These are phyloP conservation scores for Spirogloea muscicola DNA, from an alignment of 139 green algal genomes.

Conservation along the genomic window DNA sequence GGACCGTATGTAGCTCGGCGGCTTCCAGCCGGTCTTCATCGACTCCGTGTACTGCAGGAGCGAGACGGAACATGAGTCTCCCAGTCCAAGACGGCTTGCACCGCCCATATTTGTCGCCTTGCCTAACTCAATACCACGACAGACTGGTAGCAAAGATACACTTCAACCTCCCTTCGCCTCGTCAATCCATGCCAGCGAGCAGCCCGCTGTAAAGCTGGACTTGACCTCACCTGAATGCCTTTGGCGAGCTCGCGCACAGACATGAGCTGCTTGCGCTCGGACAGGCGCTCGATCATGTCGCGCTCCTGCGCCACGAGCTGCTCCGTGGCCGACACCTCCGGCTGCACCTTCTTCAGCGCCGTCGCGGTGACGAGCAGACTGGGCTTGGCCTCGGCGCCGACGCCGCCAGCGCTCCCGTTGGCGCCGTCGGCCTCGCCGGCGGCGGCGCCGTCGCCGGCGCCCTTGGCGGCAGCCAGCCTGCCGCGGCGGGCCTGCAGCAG, in stretches of 20 bases:
- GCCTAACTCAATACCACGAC: too few species aligned
- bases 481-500: constrained; percentile 5
- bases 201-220: too few species aligned
- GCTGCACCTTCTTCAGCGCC: constrained; percentile 31
- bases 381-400: not conserved
- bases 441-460: not conserved
- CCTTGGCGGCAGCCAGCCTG: not conserved
- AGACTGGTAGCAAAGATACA: too few species aligned
- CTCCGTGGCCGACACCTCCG: constrained; percentile 65
- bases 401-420: not conserved
- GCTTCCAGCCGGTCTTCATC: constrained; percentile 90
- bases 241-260: constrained; percentile 87
- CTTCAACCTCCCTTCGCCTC: too few species aligned
- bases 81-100: too few species aligned
- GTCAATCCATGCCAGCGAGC: too few species aligned
- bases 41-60: constrained; percentile 62
- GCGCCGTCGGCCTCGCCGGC: not conserved
- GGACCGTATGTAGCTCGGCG: constrained; percentile 68
- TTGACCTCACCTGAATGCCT: constrained; percentile 50
- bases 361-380: constrained; percentile 41
- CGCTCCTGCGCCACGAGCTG: constrained; percentile 71
- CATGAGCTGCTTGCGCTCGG: constrained; percentile 85
- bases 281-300: constrained; percentile 82
- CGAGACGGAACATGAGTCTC: too few species aligned
- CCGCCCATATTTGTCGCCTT: too few species aligned